A percentile compares a stretch with the other conserved stretches of the same genome.
phyloP scores from a whole-genome alignment of 371 early-diverging fungal species.

The Mucor indicus region DNA sequence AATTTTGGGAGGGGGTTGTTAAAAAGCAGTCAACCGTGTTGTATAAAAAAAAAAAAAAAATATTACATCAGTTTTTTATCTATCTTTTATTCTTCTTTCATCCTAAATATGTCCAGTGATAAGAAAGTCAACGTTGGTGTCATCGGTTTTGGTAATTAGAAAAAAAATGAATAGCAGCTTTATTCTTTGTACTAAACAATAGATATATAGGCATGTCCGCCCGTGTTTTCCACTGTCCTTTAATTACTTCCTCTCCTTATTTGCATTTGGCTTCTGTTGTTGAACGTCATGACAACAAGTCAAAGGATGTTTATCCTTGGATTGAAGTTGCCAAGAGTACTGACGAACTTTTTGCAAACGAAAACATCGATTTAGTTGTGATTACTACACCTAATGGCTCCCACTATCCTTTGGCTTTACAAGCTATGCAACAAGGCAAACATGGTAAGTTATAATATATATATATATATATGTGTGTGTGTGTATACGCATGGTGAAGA shows the following conservation, averaged over 20 bases:
- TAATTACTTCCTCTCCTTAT: slow-evolving; percentile 55
- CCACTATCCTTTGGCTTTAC: slow-evolving; percentile 61
- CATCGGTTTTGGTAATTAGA: slow-evolving; percentile 65
- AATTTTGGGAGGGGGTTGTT: too few species aligned
- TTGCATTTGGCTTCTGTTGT: slow-evolving; percentile 59
- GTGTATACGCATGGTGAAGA: too few species aligned
- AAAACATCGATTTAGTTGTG: slow-evolving; percentile 64
- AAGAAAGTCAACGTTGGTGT: slow-evolving; percentile 64
- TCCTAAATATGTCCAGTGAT: slow-evolving; percentile 1
- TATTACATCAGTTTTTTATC: too few species aligned
- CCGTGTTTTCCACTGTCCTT: slow-evolving; percentile 66
- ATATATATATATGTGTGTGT: too few species aligned
- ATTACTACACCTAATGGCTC: slow-evolving; percentile 73
- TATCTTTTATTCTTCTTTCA: not conserved
- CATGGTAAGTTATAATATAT: slow-evolving; percentile 45
- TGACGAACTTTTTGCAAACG: slow-evolving; percentile 52
- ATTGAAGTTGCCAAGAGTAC: slow-evolving; percentile 51
- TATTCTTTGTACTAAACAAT: too few species aligned
- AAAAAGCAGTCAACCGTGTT: too few species aligned
- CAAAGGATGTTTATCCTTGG: slow-evolving; percentile 48
- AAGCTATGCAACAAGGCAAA: slow-evolving; percentile 64
- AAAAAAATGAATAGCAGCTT: not conserved
- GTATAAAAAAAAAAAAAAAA: too few species aligned
- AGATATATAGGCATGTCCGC: slow-evolving; percentile 30
- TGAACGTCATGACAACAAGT: slow-evolving; percentile 48